These are phyloP conservation scores for Phialemonium atrogriseum DNA, from an alignment of 2,329 filamentous ascomycete genomes.

Conservation along the genomic window DNA sequence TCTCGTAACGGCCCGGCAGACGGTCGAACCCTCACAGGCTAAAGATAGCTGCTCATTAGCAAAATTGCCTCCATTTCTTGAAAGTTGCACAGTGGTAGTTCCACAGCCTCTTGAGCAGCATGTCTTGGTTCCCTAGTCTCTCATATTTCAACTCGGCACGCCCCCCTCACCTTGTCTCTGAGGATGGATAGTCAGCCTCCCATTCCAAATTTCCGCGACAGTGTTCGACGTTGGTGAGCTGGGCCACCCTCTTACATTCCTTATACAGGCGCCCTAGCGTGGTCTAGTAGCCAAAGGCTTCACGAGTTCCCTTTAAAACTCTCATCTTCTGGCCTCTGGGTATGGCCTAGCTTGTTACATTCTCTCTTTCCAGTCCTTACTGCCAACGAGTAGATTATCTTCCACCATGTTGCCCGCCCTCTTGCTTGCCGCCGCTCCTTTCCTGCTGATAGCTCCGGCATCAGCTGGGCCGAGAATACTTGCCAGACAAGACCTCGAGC, in stretches of 20 bases:
- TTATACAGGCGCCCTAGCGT: conserved; percentile 8
- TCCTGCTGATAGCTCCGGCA: conserved; percentile 8
- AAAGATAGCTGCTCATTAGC: conserved; percentile 10
- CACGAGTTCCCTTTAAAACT: conserved; percentile 8
- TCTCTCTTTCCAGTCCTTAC: conserved; percentile 9
- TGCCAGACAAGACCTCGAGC: conserved; percentile 7
- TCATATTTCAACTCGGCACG: conserved; percentile 9
- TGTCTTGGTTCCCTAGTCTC: conserved; percentile 2
- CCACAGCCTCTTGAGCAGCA: conserved; percentile 1
- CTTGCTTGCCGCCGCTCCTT: conserved; percentile 12
- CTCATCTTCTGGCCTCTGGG: conserved; percentile 2
- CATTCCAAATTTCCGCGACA: conserved; percentile 11
- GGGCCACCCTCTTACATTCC: conserved; percentile 13
- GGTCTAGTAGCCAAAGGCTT: too few species aligned
- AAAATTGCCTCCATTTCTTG: conserved; percentile 6
- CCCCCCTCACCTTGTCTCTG: conserved; percentile 4
- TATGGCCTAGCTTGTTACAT: conserved; percentile 1
- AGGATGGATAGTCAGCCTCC: conserved; percentile 6
- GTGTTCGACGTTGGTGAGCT: conserved; percentile 13
- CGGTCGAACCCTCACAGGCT: conserved; percentile 8
- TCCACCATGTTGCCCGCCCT: conserved; percentile 11
- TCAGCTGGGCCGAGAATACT: conserved; percentile 7
- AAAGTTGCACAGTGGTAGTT: too few species aligned
- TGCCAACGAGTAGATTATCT: neutral
- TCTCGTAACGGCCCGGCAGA: conserved; percentile 5